phyloP scores from a whole-genome alignment of 768 basidiomycete genomes.

The Russula sp. region DNA sequence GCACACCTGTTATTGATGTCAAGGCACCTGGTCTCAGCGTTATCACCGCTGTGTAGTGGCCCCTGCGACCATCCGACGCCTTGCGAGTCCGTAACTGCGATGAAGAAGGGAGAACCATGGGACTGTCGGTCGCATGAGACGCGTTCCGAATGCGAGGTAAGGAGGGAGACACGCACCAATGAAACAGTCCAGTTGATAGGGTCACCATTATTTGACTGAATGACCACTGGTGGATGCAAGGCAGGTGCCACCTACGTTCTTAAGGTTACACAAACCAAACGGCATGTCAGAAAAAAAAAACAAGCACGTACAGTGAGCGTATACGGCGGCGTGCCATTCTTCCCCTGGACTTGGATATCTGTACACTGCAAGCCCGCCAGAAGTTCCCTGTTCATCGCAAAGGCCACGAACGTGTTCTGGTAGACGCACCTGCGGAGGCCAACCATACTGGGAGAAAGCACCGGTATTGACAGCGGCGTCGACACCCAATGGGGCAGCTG shows the following conservation, averaged over 20 bases:
- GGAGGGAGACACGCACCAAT: constrained; percentile 25
- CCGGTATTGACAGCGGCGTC: constrained; percentile 41
- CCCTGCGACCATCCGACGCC: constrained; percentile 53
- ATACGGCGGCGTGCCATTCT: constrained; percentile 55
- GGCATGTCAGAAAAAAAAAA: not conserved
- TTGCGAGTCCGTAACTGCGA: constrained; percentile 46
- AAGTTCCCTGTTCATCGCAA: not conserved
- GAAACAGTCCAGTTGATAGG: constrained; percentile 56
- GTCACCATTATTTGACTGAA: constrained; percentile 39
- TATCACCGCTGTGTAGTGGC: constrained; percentile 49
- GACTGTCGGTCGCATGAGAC: constrained; percentile 33
- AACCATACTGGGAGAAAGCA: constrained; percentile 53
- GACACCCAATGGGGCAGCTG: constrained; percentile 40
- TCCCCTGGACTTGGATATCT: constrained; percentile 47
- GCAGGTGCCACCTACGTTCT: constrained; percentile 47
- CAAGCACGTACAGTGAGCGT: constrained; percentile 43
- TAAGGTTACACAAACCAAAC: not conserved
- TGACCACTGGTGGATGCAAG: constrained; percentile 55
- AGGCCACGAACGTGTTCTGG: not conserved
- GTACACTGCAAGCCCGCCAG: constrained; percentile 40
- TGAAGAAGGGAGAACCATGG: constrained; percentile 51
- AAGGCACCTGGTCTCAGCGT: constrained; percentile 39
- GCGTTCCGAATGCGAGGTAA: not conserved
- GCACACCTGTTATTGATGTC: constrained; percentile 20
- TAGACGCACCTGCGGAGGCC: constrained; percentile 45